Percentiles rank a stretch among this genome's conserved stretches.
Evolutionary conservation across 2,329 filamentous ascomycete species (phyloP).

Genomic region (Monosporascus sp.): DNA sequence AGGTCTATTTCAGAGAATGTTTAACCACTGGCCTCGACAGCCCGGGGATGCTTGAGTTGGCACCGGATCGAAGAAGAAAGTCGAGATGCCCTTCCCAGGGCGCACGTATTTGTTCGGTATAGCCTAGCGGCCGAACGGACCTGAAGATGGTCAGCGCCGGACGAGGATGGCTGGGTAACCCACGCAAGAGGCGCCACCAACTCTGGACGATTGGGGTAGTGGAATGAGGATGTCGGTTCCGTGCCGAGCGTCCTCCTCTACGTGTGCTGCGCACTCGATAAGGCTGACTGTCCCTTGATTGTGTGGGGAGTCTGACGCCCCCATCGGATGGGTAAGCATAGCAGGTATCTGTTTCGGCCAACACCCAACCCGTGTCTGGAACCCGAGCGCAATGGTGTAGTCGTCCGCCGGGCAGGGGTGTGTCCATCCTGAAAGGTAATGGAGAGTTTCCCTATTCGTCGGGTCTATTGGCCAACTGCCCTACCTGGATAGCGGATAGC

Average conservation of each 20-base stretch:
- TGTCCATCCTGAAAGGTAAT: neutral
- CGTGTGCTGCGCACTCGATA: constrained; percentile 14
- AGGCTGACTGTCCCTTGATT: constrained; percentile 11
- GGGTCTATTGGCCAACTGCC: neutral
- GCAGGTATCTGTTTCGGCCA: neutral
- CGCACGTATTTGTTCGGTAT: no score
- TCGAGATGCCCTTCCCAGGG: no score
- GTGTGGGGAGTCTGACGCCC: constrained; percentile 7
- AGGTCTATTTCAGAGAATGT: neutral
- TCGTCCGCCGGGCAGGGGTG: neutral
- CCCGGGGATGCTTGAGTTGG: no score
- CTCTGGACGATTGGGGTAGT: constrained; percentile 13
- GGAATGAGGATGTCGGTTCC: constrained; percentile 5
- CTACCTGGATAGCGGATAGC: neutral
- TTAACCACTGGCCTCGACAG: no score
- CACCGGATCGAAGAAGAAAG: no score
- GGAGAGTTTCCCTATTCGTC: neutral
- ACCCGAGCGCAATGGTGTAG: neutral
- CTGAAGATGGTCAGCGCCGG: no score
- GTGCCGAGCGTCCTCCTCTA: constrained; percentile 7
- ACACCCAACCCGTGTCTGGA: neutral
- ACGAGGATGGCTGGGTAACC: no score
- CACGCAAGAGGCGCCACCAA: constrained; percentile 9
- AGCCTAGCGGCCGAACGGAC: no score
- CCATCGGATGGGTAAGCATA: neutral